phyloP scores from a whole-genome alignment of 2,329 filamentous ascomycete genomes.

The Ambrosiella xylebori region DNA sequence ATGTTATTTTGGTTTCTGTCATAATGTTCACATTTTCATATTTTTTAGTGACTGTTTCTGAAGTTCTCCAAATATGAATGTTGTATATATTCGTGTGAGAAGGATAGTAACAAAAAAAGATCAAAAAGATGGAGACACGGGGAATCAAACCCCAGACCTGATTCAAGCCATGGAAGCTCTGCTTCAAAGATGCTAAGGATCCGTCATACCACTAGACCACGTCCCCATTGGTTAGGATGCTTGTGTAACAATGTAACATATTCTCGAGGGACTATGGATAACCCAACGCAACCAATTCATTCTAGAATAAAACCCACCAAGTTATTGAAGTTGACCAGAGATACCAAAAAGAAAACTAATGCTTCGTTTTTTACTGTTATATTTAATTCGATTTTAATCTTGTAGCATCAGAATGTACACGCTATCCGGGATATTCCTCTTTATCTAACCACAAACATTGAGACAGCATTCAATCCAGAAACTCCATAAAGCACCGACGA shows the following conservation, averaged over 20 bases:
- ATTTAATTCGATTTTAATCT: neutral
- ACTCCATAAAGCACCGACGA: neutral
- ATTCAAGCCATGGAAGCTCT: conserved; percentile 1
- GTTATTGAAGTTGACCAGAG: neutral
- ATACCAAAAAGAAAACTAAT: neutral
- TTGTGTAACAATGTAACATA: too few species aligned
- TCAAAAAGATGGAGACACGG: conserved; percentile 11
- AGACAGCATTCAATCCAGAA: neutral
- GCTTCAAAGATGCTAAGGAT: neutral
- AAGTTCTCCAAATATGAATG: neutral
- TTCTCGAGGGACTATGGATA: too few species aligned
- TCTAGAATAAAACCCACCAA: too few species aligned
- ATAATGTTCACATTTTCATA: neutral
- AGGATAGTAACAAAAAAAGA: neutral
- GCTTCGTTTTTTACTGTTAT: neutral
- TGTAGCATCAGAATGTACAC: conserved; percentile 6
- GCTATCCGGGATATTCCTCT: conserved; percentile 2
- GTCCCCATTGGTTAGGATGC: neutral
- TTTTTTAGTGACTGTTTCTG: neutral
- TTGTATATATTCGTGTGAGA: neutral
- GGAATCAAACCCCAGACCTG: conserved; percentile 14
- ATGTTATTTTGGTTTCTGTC: neutral
- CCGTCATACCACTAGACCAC: neutral
- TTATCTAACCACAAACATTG: conserved; percentile 6
- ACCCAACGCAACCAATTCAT: too few species aligned